Evolutionary conservation across 1,284 basidiomycete species (phyloP).

Genomic region (Boletus sp.): DNA sequence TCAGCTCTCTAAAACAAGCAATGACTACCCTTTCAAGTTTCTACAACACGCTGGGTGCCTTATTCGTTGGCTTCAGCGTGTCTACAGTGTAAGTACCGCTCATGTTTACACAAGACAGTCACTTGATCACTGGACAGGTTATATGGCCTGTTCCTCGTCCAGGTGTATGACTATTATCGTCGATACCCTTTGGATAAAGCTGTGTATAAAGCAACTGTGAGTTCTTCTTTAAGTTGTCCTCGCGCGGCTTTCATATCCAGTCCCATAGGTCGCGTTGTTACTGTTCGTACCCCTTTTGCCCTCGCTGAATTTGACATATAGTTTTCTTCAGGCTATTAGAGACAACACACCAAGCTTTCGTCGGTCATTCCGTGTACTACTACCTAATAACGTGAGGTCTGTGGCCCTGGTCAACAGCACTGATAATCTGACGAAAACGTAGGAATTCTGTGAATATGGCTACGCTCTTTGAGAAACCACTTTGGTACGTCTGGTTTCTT

Average conservation of each 20-base stretch:
- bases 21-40: conserved; percentile 26
- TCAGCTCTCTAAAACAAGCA: neutral
- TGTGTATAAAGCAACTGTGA: conserved; percentile 53
- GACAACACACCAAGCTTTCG: conserved; percentile 49
- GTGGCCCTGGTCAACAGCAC: neutral
- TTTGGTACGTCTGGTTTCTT: conserved; percentile 39
- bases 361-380: conserved; percentile 55
- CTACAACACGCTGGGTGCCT: conserved; percentile 58
- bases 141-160: conserved; percentile 50
- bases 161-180: conserved; percentile 51
- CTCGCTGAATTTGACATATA: neutral
- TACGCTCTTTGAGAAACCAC: conserved; percentile 40
- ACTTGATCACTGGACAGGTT: conserved; percentile 29
- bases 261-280: conserved; percentile 18
- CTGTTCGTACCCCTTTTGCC: conserved; percentile 20
- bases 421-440: conserved; percentile 9
- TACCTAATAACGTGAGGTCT: conserved; percentile 47
- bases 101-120: neutral
- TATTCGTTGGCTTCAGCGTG: conserved; percentile 53
- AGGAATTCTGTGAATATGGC: conserved; percentile 47
- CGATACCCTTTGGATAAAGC: conserved; percentile 52
- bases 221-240: conserved; percentile 23
- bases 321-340: conserved; percentile 43
- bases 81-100: conserved; percentile 40
- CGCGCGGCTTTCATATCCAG: neutral